Evolutionary conservation across 129 eudicot species (phyloP).

Genomic region (Logfia minima): DNA sequence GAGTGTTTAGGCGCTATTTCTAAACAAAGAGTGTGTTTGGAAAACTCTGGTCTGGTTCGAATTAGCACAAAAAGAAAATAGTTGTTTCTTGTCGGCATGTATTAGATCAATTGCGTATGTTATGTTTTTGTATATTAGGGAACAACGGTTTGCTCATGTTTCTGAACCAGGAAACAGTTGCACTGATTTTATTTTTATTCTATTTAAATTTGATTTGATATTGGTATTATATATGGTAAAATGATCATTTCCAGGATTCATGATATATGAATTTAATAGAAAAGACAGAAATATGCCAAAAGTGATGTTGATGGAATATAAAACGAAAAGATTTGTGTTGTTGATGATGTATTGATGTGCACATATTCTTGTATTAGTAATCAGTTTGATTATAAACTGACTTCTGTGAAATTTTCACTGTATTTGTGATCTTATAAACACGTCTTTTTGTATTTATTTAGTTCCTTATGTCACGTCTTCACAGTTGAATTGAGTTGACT

Average conservation of each 20-base stretch:
- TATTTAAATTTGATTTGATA: not conserved
- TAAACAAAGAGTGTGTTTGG: not conserved
- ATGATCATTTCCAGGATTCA: constrained; percentile 4
- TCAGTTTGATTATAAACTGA: not conserved
- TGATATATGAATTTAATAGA: not conserved
- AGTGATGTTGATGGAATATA: not conserved
- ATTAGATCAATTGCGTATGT: not conserved
- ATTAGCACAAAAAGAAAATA: not conserved
- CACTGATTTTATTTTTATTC: not conserved
- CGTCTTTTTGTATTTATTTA: not conserved
- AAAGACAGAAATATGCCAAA: not conserved
- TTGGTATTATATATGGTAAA: not conserved
- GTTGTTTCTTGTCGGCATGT: not conserved
- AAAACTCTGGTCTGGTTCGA: not conserved
- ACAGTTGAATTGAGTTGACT: not conserved
- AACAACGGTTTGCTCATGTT: not conserved
- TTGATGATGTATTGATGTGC: constrained; percentile 10
- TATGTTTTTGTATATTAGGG: not conserved
- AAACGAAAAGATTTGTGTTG: not conserved
- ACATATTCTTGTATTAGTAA: not conserved
- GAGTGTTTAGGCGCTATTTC: no score
- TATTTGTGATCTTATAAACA: not conserved
- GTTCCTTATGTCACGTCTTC: not conserved
- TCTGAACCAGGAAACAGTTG: not conserved
- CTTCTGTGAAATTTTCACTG: not conserved